Evolutionary conservation across 2,329 filamentous ascomycete species (phyloP).

Genomic region (Dothistroma septosporum): DNA sequence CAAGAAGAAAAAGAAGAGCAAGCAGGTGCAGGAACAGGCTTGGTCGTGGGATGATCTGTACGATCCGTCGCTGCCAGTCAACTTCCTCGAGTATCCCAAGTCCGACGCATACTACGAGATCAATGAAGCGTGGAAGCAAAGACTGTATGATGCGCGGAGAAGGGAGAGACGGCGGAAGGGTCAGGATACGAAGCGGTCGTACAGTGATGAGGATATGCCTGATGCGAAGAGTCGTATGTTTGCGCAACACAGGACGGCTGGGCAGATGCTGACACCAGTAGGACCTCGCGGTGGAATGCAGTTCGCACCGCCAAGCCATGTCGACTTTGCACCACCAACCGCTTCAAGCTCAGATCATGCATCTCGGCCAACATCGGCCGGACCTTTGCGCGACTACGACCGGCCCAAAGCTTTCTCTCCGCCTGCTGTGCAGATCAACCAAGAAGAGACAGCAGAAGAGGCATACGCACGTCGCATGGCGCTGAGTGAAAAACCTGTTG

Average conservation of each 20-base stretch:
- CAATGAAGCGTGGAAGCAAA: conserved; percentile 72
- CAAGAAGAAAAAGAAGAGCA: conserved; percentile 63
- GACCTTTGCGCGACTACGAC: conserved; percentile 11
- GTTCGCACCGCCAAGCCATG: conserved; percentile 39
- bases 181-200: conserved; percentile 50
- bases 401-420: conserved; percentile 38
- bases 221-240: conserved; percentile 23
- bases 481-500: conserved; percentile 43
- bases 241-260: background rate
- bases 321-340: conserved; percentile 25
- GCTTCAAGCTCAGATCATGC: conserved; percentile 8
- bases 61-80: conserved; percentile 76
- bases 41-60: conserved; percentile 86
- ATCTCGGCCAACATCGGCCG: conserved; percentile 8
- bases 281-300: conserved; percentile 37
- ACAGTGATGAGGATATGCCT: conserved; percentile 33
- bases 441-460: conserved; percentile 65
- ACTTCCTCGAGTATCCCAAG: conserved; percentile 75
- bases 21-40: conserved; percentile 41
- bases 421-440: conserved; percentile 47
- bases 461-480: conserved; percentile 62
- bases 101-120: conserved; percentile 84
- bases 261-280: conserved; percentile 10
- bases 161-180: conserved; percentile 38
- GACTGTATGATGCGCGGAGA: conserved; percentile 69